A percentile compares a stretch with the other conserved stretches of the same genome.
Evolutionary conservation across 2,329 filamentous ascomycete species (phyloP).

Genomic region (Aspergillus ochraceus): DNA sequence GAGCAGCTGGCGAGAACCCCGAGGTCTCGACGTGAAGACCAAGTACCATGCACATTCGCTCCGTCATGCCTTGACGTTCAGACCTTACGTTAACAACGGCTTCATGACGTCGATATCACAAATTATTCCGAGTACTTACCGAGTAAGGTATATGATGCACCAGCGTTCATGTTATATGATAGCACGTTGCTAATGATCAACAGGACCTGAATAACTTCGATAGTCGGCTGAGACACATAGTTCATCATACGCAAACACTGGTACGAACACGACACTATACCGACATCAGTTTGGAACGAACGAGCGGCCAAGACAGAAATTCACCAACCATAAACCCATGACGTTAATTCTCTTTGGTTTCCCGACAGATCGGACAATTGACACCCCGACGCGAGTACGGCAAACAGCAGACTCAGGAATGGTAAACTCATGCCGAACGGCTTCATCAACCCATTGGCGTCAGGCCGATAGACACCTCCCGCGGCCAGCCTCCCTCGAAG

Average conservation of each 20-base stretch:
- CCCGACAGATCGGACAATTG: constrained; percentile 58
- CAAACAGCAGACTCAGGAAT: constrained; percentile 62
- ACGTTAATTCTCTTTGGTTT: constrained; percentile 61
- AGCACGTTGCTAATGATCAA: constrained; percentile 63
- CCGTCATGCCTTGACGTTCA: constrained; percentile 30
- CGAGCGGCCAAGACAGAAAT: background rate
- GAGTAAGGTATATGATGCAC: constrained; percentile 62
- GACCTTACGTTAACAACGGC: background rate
- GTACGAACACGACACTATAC: constrained; percentile 61
- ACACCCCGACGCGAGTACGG: constrained; percentile 61
- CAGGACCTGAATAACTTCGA: constrained; percentile 62
- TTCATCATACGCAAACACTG: constrained; percentile 65
- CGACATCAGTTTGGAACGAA: constrained; percentile 22
- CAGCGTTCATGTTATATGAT: constrained; percentile 65
- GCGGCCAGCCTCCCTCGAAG: constrained; percentile 51
- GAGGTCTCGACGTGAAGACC: constrained; percentile 58
- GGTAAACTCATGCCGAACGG: constrained; percentile 59
- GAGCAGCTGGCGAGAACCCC: constrained; percentile 47
- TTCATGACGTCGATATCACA: background rate
- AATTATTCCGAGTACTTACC: constrained; percentile 35
- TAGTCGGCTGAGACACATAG: constrained; percentile 60
- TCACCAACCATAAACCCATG: constrained; percentile 59
- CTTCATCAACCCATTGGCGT: constrained; percentile 50
- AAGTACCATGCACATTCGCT: constrained; percentile 56
- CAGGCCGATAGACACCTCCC: constrained; percentile 40